Base-by-base conservation (phyloP, 768 basidiomycete genomes). In the Dioszegia aurantiaca region DNA sequence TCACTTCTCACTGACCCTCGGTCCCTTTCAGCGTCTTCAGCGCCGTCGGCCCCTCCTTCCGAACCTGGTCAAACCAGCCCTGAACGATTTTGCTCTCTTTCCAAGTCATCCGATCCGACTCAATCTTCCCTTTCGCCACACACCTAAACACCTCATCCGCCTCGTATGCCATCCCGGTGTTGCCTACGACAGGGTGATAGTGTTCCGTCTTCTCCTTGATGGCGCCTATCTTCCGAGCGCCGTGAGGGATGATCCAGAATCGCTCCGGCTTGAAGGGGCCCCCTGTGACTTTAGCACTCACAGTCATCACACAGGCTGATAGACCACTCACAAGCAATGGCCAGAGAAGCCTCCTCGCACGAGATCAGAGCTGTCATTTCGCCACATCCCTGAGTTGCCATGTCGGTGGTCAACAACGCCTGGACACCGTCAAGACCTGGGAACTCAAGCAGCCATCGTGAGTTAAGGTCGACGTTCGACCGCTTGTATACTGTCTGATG, bases 101-200 rank as follows among this genome's bases (percentile, higher is more conserved):
- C 64, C 86, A 86, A 1, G 85, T 82, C 88, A 89, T 90, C 30
- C 84, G 66, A 3, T 80, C 80, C 67, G 88, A 89, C 77, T 91
- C 85, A 24, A 78, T 77, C 79, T 86, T 88, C 2, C 86, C 86
- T 52, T 86, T 86, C 37, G 84, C 77, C 21, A 90, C 79, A 68
- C 87, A 88, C 46, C 88, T 77, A 17, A 88, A 90, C 11, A 90
- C 89, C 59, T 92, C 89, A 67, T 93, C 90, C 2, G 90, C 89
- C 75, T 92, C 83, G 76, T 86, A 93, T 74, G 89, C 83, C 86
- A 83, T 88, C 8, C 89, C 90, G 10, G 88, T 88, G 28, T 69
- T 73, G 4, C 52, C 30, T 14, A 55, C 64, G 28, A 69, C 58
- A 0, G 74, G 67, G 39, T 56, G 40, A 36, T 83, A 79, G 60